Evolutionary conservation across 306 rosid species (phyloP).

Genomic region (Sindora glabra): DNA sequence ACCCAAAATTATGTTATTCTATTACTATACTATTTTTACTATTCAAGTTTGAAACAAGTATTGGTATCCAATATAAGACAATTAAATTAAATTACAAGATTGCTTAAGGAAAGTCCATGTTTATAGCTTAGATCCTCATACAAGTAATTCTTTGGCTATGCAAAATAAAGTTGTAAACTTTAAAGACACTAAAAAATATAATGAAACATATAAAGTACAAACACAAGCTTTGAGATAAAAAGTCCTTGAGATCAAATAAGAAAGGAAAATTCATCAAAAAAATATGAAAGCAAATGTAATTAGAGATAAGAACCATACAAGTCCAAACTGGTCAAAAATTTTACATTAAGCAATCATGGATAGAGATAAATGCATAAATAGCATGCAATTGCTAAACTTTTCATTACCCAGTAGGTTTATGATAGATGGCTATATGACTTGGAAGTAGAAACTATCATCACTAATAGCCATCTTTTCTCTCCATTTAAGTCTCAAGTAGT

Average conservation of each 20-base stretch:
- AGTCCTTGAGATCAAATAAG: too few relatives aligned
- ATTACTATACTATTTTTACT: not conserved
- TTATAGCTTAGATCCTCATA: not conserved
- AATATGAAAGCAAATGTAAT: too few relatives aligned
- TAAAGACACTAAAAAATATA: not conserved
- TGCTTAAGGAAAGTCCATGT: not conserved
- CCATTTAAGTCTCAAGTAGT: not conserved
- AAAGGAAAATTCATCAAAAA: too few relatives aligned
- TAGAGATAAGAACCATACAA: too few relatives aligned
- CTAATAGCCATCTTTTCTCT: not conserved
- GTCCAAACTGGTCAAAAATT: too few relatives aligned
- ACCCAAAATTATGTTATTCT: not conserved
- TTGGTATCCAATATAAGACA: not conserved
- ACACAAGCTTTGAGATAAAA: too few relatives aligned
- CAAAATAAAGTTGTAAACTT: not conserved
- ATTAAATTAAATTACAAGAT: constrained; percentile 2
- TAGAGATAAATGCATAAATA: not conserved
- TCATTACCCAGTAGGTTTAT: too few relatives aligned
- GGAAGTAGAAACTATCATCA: too few relatives aligned
- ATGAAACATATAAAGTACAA: too few relatives aligned
- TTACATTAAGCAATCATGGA: not conserved
- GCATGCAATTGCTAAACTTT: not conserved
- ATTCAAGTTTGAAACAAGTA: not conserved
- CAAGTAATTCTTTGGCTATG: not conserved
- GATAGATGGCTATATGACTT: too few relatives aligned